Evolutionary conservation across 306 rosid species (phyloP), one percentile per base, ranked within the genome.

Genomic region (Luffa acutangula): DNA sequence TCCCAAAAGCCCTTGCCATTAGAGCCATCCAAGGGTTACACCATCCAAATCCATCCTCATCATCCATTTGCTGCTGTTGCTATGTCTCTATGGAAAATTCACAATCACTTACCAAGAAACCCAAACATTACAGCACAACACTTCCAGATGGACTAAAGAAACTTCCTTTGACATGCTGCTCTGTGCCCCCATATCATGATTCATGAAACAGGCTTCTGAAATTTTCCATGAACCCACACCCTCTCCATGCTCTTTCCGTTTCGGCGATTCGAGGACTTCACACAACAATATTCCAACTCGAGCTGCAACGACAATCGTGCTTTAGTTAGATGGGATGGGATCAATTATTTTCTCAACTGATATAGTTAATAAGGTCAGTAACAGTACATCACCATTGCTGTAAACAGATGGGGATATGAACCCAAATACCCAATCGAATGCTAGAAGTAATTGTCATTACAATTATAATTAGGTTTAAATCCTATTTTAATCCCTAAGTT

Each of bases 201-300:
- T 64, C 71, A 72, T 82, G 77, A 85, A 9, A 79, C 59, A 60
- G 96, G 93, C 87, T 91, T 95, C 87, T 88, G 93, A 84, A 95
- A 95, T 86, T 91, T 95, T 81, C 91, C 98, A 62, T 95, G 97
- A 84, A 95, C 95, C 98, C 98, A 95, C 65, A 95, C 97, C 86
- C 97, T 89, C 81, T 17, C 89, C 97, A 90, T 91, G 82, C 84
- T 83, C 88, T 95, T 95, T 82, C 92, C 96, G 52, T 88, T 90
- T 83, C 80, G 83, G 17, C 97, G 93, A 83, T 95, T 95, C 45
- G 81, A 85, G 2, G 98, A 92, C 85, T 87, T 92, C 12, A 95
- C 89, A 85, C 97, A 92, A 60, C 98, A 95, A 80, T 95, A 95
- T 81, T 89, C 93, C 65, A 95, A 92, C 85, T 92, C 97, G 31